These are phyloP conservation scores for Bisporella sp. DNA, from an alignment of 2,329 filamentous ascomycete genomes.

Conservation along the genomic window DNA sequence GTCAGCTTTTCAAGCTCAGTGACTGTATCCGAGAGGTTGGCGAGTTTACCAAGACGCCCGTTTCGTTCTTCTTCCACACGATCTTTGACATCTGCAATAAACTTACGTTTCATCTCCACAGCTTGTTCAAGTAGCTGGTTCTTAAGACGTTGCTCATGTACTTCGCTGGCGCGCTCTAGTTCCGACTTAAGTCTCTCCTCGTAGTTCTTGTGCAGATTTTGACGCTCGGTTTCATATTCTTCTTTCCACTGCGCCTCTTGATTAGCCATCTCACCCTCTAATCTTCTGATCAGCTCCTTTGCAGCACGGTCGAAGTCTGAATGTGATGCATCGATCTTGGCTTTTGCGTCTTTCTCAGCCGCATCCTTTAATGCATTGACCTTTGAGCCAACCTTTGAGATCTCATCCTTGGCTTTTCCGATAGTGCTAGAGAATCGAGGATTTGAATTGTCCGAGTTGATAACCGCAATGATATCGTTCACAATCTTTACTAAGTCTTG, in stretches of 20 bases:
- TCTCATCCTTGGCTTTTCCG: constrained; percentile 76
- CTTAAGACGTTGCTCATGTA: constrained; percentile 75
- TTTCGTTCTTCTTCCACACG: constrained; percentile 85
- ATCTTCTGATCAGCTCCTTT: constrained; percentile 77
- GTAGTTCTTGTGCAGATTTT: constrained; percentile 70
- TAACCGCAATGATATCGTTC: constrained; percentile 89
- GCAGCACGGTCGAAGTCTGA: constrained; percentile 82
- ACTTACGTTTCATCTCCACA: constrained; percentile 78
- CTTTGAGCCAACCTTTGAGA: constrained; percentile 70
- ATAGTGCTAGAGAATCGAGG: constrained; percentile 73
- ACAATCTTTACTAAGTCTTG: constrained; percentile 92
- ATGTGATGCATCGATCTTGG: constrained; percentile 50
- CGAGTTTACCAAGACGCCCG: constrained; percentile 78
- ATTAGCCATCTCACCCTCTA: constrained; percentile 73
- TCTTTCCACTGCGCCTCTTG: constrained; percentile 80
- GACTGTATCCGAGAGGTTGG: constrained; percentile 71
- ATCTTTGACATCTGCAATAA: constrained; percentile 68
- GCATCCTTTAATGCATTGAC: constrained; percentile 66
- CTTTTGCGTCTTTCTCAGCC: constrained; percentile 67
- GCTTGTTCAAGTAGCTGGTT: constrained; percentile 90
- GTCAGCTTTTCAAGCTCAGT: constrained; percentile 82
- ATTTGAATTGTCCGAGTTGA: constrained; percentile 78
- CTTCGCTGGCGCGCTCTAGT: constrained; percentile 68
- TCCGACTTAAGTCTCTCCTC: constrained; percentile 73
- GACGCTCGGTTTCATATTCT: constrained; percentile 84